Conservation (phyloP, 75 land plant genomes). For the Larix kaempferi region DNA sequence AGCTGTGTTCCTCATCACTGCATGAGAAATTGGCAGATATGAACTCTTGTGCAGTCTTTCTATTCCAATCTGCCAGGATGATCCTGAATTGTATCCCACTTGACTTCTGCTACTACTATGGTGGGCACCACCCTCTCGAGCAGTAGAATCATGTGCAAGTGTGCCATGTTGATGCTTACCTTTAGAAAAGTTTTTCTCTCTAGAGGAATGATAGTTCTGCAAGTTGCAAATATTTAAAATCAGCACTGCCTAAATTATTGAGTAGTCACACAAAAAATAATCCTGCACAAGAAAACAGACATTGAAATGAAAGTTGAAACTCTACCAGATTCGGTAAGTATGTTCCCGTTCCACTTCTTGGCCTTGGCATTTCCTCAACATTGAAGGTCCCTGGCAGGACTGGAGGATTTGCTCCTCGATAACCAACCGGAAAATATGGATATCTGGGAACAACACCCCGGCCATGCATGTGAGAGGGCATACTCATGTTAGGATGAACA, state of each 20-base stretch:
- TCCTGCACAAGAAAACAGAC: background rate
- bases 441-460: background rate
- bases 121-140: too few species aligned
- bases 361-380: background rate
- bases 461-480: background rate
- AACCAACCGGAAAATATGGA: background rate
- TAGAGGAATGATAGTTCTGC: background rate
- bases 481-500: background rate
- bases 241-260: background rate
- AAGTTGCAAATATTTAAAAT: background rate
- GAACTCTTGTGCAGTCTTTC: background rate
- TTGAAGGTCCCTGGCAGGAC: background rate
- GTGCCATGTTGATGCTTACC: too few species aligned
- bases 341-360: slow-evolving; percentile 30
- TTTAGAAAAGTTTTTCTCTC: background rate
- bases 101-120: too few species aligned
- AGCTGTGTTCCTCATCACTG: background rate
- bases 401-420: background rate
- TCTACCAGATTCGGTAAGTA: slow-evolving; percentile 26
- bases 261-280: background rate
- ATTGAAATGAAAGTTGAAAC: background rate
- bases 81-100: too few species aligned
- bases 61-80: too few species aligned
- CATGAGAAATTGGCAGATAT: background rate
- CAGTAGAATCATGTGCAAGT: too few species aligned